A percentile compares a stretch with the other conserved stretches of the same genome.
These are phyloP conservation scores for Mollisia scopiformis DNA, from an alignment of 2,329 filamentous ascomycete genomes.

Conservation along the genomic window DNA sequence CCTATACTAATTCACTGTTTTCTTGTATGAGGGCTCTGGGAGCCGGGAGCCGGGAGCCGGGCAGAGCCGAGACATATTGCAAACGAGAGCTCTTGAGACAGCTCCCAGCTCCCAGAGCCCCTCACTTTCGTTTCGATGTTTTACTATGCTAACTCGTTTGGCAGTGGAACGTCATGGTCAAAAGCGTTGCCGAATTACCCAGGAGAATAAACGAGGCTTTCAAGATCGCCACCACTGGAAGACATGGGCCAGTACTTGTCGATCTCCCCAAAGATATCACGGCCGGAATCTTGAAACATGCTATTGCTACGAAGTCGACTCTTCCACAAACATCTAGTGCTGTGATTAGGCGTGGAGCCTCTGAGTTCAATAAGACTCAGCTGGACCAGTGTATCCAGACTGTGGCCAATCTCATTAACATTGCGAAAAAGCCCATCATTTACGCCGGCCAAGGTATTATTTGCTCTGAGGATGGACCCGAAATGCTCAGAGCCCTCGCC, in stretches of 20 bases:
- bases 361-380: too few relatives aligned
- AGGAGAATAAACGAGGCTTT: conserved; percentile 96
- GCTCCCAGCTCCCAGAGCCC: too few relatives aligned
- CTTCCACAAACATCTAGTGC: conserved; percentile 79
- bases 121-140: too few relatives aligned
- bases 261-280: conserved; percentile 97
- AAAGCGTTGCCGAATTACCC: conserved; percentile 90
- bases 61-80: too few relatives aligned
- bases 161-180: conserved; percentile 99
- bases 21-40: too few relatives aligned
- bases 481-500: conserved; percentile 80
- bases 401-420: conserved; percentile 81
- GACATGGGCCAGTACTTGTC: conserved; percentile 92
- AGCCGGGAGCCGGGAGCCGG: too few relatives aligned
- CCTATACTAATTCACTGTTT: too few relatives aligned
- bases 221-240: conserved; percentile 92
- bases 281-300: conserved; percentile 77
- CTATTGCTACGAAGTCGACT: conserved; percentile 70
- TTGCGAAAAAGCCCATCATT: conserved; percentile 90
- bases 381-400: conserved; percentile 79
- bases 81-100: too few relatives aligned
- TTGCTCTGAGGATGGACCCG: conserved; percentile 75
- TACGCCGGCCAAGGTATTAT: conserved; percentile 93
- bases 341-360: too few relatives aligned
- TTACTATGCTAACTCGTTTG: too few relatives aligned